A percentile compares a stretch with the other conserved stretches of the same genome.
phyloP scores from a whole-genome alignment of 768 basidiomycete genomes.

The Auricularia heimuer region DNA sequence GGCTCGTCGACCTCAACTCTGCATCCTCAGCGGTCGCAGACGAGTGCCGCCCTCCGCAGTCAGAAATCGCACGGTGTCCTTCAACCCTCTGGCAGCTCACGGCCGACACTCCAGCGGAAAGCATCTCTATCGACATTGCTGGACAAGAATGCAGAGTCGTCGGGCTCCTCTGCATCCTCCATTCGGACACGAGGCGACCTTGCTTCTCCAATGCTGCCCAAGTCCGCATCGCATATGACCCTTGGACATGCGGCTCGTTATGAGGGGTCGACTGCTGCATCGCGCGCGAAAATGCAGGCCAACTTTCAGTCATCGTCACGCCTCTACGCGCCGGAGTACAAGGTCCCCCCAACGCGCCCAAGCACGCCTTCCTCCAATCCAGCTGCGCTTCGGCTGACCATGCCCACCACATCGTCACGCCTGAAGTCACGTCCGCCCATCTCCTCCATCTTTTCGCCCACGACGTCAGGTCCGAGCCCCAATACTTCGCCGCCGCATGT shows the following conservation, averaged over 20 bases:
- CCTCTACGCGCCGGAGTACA: slow-evolving; percentile 47
- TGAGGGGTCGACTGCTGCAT: slow-evolving; percentile 72
- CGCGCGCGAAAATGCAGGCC: slow-evolving; percentile 57
- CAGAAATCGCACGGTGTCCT: slow-evolving; percentile 80
- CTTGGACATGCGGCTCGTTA: slow-evolving; percentile 42
- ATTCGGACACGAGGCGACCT: slow-evolving; percentile 3
- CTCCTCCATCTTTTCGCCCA: slow-evolving; percentile 58
- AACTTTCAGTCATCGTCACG: slow-evolving; percentile 46
- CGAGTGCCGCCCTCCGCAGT: slow-evolving; percentile 60
- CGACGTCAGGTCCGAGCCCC: not conserved
- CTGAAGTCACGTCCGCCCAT: slow-evolving; percentile 66
- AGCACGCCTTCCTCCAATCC: slow-evolving; percentile 73
- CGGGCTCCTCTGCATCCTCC: slow-evolving; percentile 28
- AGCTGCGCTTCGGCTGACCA: slow-evolving; percentile 69
- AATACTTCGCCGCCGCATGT: not conserved
- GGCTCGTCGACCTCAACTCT: slow-evolving; percentile 45
- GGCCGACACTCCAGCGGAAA: slow-evolving; percentile 60
- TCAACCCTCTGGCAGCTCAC: slow-evolving; percentile 55
- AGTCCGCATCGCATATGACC: slow-evolving; percentile 8
- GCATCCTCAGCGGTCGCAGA: slow-evolving; percentile 34
- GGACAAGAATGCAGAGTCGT: slow-evolving; percentile 35
- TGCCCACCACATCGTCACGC: slow-evolving; percentile 70
- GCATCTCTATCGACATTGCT: slow-evolving; percentile 69
- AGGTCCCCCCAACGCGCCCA: slow-evolving; percentile 66
- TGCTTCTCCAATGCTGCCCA: not conserved